phyloP scores from a whole-genome alignment of 1,284 basidiomycete species.

The Naganishia sp. region DNA sequence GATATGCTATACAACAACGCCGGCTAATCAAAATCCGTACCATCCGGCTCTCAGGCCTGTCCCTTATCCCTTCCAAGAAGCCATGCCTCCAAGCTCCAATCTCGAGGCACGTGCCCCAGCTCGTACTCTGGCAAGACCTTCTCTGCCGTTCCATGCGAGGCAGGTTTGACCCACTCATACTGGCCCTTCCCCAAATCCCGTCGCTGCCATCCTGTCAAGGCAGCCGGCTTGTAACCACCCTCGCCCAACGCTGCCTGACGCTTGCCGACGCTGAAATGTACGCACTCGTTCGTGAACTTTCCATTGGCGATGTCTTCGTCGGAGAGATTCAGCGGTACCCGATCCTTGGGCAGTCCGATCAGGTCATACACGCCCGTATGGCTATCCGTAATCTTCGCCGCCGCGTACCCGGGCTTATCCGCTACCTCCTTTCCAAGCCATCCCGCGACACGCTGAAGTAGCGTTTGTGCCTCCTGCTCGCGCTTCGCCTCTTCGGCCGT shows the following conservation, averaged over 20 bases:
- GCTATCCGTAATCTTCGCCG: constrained; percentile 17
- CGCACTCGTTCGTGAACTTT: constrained; percentile 17
- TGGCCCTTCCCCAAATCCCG: background rate
- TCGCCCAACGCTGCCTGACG: constrained; percentile 9
- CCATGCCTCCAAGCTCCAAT: constrained; percentile 27
- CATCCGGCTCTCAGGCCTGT: background rate
- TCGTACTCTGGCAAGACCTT: constrained; percentile 31
- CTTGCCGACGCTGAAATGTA: constrained; percentile 20
- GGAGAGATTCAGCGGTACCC: constrained; percentile 14
- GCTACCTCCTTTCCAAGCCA: background rate
- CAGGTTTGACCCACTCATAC: constrained; percentile 21
- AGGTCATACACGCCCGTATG: constrained; percentile 15
- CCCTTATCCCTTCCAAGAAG: background rate
- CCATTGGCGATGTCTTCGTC: background rate
- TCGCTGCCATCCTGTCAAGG: constrained; percentile 20
- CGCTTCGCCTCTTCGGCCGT: constrained; percentile 8
- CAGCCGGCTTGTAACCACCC: constrained; percentile 7
- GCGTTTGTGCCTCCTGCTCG: background rate
- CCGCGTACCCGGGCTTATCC: constrained; percentile 23
- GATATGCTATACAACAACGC: too few relatives aligned
- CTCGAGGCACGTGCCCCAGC: constrained; percentile 35
- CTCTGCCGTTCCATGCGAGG: constrained; percentile 35
- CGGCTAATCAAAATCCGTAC: background rate
- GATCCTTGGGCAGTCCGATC: constrained; percentile 8
- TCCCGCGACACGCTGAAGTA: background rate